Percentiles rank a stretch among this genome's conserved stretches.
Conservation (phyloP, 768 basidiomycete genomes). For the Daedalea quercina region DNA sequence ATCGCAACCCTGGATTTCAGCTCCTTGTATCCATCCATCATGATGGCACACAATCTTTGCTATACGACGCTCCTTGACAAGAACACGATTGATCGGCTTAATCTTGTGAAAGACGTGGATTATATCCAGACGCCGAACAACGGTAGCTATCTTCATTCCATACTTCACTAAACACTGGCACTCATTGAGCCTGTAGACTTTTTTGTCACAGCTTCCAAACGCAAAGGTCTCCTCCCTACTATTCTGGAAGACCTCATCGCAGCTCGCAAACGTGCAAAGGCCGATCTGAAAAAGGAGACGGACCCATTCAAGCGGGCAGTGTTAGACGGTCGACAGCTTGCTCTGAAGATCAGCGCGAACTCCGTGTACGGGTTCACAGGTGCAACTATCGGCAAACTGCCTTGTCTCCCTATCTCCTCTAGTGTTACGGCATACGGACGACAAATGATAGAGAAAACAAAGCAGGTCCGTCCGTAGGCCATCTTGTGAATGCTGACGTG, state of each 20-base stretch:
- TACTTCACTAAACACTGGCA: not conserved
- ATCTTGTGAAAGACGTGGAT: conserved; percentile 77
- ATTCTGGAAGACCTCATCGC: conserved; percentile 90
- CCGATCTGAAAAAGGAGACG: conserved; percentile 92
- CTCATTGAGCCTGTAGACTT: conserved; percentile 47
- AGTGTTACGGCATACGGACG: conserved; percentile 95
- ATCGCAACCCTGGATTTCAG: conserved; percentile 99
- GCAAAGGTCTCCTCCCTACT: conserved; percentile 88
- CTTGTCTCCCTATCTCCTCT: conserved; percentile 93
- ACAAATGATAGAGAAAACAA: conserved; percentile 98
- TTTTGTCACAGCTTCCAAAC: conserved; percentile 63
- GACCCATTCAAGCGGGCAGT: conserved; percentile 98
- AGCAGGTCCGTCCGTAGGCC: conserved; percentile 45
- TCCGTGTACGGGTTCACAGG: conserved; percentile 99
- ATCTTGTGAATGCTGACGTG: not conserved
- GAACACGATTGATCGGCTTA: conserved; percentile 66
- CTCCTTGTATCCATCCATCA: conserved; percentile 97
- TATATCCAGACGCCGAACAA: conserved; percentile 96
- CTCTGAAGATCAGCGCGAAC: conserved; percentile 96
- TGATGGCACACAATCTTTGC: conserved; percentile 99
- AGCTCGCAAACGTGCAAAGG: conserved; percentile 91
- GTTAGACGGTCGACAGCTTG: conserved; percentile 93
- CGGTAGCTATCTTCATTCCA: conserved; percentile 40
- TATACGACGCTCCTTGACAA: conserved; percentile 94
- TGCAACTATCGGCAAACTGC: conserved; percentile 93